phyloP scores from a whole-genome alignment of 352 stramenopile species.

The Pythium biforme region DNA sequence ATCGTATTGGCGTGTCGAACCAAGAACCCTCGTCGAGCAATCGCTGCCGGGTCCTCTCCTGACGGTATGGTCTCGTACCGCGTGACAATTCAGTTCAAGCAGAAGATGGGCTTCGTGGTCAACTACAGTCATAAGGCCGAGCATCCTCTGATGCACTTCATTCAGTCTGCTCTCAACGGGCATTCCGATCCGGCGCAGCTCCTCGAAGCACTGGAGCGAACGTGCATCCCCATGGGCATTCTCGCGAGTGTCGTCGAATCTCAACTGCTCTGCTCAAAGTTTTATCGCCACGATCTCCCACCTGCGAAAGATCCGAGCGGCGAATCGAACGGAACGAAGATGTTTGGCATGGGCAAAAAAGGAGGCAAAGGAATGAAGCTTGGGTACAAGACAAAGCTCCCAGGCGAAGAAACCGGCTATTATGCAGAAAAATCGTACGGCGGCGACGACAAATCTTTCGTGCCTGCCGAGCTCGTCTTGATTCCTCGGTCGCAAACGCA shows the following conservation, averaged over 20 bases:
- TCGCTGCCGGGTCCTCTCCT: slow-evolving; percentile 65
- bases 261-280: slow-evolving; percentile 83
- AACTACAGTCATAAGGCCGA: slow-evolving; percentile 88
- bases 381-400: slow-evolving; percentile 86
- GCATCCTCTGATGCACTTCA: slow-evolving; percentile 84
- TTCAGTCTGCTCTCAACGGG: slow-evolving; percentile 80
- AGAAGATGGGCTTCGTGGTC: slow-evolving; percentile 86
- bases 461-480: slow-evolving; percentile 77
- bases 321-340: slow-evolving; percentile 36
- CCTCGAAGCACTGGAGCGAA: slow-evolving; percentile 79
- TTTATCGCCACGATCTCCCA: slow-evolving; percentile 65
- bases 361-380: slow-evolving; percentile 85
- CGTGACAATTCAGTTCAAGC: slow-evolving; percentile 83
- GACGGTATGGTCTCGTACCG: slow-evolving; percentile 79
- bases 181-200: slow-evolving; percentile 78
- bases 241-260: slow-evolving; percentile 79
- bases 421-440: slow-evolving; percentile 85
- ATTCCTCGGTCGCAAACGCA: slow-evolving; percentile 86
- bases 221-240: slow-evolving; percentile 82
- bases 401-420: slow-evolving; percentile 82
- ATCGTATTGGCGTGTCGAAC: slow-evolving; percentile 76
- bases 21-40: slow-evolving; percentile 67
- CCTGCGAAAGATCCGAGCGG: slow-evolving; percentile 41
- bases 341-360: slow-evolving; percentile 67
- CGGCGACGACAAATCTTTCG: slow-evolving; percentile 84